Conservation (phyloP, 352 stramenopile genomes). For the Pythium sp. region DNA sequence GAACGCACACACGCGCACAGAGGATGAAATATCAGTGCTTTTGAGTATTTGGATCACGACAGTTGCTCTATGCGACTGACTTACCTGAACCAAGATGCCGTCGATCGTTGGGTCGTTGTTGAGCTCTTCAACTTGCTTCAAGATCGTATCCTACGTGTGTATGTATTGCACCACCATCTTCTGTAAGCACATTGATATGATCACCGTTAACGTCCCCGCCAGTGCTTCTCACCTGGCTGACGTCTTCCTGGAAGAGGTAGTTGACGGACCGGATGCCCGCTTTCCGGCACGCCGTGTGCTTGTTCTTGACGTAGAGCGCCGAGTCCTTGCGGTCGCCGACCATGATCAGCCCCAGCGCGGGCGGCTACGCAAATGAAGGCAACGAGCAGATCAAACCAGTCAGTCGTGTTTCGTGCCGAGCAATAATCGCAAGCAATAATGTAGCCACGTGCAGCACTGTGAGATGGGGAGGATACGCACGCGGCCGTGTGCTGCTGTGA, state of each 20-base stretch:
- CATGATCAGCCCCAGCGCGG: conserved; percentile 97
- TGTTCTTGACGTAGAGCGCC: conserved; percentile 98
- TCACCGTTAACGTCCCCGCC: not conserved
- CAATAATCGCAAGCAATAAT: not conserved
- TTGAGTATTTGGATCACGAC: not conserved
- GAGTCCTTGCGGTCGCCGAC: conserved; percentile 96
- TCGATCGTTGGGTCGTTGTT: conserved; percentile 77
- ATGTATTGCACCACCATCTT: not conserved
- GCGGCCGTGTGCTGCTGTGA: conserved; percentile 47
- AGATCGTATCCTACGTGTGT: conserved; percentile 38
- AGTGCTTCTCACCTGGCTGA: conserved; percentile 42
- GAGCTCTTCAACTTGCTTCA: conserved; percentile 69
- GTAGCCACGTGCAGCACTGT: not conserved
- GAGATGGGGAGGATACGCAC: conserved; percentile 20
- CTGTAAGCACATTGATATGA: not conserved
- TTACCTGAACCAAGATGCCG: conserved; percentile 87
- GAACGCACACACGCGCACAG: not conserved
- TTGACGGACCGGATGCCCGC: conserved; percentile 92
- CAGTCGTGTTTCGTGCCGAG: not conserved
- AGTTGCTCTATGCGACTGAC: not conserved
- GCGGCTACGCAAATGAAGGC: conserved; percentile 23
- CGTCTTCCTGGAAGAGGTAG: conserved; percentile 67
- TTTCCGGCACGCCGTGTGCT: conserved; percentile 95
- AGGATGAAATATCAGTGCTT: not conserved
- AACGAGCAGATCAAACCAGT: not conserved